A percentile compares a stretch with the other conserved stretches of the same genome.
Conservation (phyloP, 2,329 filamentous ascomycete species). For the Lachnellula hyalina region DNA sequence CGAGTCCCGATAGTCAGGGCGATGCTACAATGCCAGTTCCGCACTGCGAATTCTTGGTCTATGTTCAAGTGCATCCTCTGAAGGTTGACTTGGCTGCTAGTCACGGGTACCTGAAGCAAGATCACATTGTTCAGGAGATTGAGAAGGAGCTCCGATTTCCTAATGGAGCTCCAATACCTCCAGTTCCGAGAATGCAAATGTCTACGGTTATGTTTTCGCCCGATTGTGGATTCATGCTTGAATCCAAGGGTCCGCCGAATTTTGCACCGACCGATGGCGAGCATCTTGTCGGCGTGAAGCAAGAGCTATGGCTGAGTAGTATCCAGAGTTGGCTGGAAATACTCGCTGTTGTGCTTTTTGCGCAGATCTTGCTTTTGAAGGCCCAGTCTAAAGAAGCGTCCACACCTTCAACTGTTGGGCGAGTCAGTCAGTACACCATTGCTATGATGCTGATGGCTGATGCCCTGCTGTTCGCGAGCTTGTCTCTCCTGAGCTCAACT, state of each 20-base stretch:
- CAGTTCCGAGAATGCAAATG: conserved; percentile 52
- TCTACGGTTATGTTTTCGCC: conserved; percentile 62
- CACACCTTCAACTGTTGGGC: conserved; percentile 61
- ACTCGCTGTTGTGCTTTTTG: conserved; percentile 51
- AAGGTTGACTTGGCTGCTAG: conserved; percentile 15
- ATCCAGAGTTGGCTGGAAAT: conserved; percentile 55
- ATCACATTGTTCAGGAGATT: conserved; percentile 45
- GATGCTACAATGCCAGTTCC: conserved; percentile 58
- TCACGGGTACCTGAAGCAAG: conserved; percentile 31
- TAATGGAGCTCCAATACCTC: conserved; percentile 50
- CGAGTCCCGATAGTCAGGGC: conserved; percentile 55
- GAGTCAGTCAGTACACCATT: conserved; percentile 60
- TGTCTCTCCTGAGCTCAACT: conserved; percentile 50
- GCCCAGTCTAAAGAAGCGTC: conserved; percentile 60
- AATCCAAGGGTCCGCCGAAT: conserved; percentile 57
- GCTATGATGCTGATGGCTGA: conserved; percentile 59
- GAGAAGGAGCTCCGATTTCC: conserved; percentile 60
- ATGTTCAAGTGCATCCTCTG: conserved; percentile 63
- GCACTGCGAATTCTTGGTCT: conserved; percentile 85
- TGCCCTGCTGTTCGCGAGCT: conserved; percentile 51
- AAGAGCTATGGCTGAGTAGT: conserved; percentile 51
- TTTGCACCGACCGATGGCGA: conserved; percentile 46
- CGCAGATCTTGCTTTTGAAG: conserved; percentile 58
- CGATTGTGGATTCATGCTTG: conserved; percentile 62
- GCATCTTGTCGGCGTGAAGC: conserved; percentile 56